Evolutionary conservation across 208 protist species (phyloP).

Genomic region (Trypanosoma caninum): DNA sequence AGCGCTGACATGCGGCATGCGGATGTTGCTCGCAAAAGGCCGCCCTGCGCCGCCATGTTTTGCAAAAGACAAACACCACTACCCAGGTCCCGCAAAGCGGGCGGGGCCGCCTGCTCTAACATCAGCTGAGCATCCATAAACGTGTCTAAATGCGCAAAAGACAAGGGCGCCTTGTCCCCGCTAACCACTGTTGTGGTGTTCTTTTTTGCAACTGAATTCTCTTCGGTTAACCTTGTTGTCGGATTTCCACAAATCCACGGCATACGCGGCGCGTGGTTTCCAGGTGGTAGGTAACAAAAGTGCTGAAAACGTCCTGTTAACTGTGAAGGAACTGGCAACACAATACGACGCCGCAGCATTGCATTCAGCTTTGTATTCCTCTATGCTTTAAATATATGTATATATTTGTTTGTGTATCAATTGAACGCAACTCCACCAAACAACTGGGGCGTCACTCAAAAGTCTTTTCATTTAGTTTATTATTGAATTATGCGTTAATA

Average conservation of each 20-base stretch:
- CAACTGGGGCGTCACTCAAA: too few relatives aligned
- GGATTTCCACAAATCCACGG: conserved; percentile 46
- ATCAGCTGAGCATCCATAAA: neutral
- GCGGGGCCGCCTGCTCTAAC: neutral
- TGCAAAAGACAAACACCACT: neutral
- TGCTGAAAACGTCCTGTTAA: neutral
- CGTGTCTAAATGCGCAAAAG: neutral
- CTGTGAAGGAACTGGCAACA: neutral
- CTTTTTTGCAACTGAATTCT: too few relatives aligned
- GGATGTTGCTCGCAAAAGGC: conserved; percentile 16
- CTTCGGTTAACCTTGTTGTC: too few relatives aligned
- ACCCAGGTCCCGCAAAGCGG: neutral
- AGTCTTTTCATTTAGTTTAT: too few relatives aligned
- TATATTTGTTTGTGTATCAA: conserved; percentile 4
- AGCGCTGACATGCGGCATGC: conserved; percentile 34
- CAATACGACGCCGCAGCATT: conserved; percentile 28
- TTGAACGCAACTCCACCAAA: too few relatives aligned
- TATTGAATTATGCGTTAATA: too few relatives aligned
- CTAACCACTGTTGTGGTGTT: neutral
- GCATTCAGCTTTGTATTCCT: conserved; percentile 5
- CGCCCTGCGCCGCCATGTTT: conserved; percentile 7
- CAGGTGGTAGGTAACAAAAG: conserved; percentile 52
- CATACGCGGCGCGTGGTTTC: conserved; percentile 37
- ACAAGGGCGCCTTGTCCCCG: neutral
- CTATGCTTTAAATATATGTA: conserved; percentile 5